Conservation (phyloP, 1,139 yeast genomes). For the Scheffersomyces illinoinensis region DNA sequence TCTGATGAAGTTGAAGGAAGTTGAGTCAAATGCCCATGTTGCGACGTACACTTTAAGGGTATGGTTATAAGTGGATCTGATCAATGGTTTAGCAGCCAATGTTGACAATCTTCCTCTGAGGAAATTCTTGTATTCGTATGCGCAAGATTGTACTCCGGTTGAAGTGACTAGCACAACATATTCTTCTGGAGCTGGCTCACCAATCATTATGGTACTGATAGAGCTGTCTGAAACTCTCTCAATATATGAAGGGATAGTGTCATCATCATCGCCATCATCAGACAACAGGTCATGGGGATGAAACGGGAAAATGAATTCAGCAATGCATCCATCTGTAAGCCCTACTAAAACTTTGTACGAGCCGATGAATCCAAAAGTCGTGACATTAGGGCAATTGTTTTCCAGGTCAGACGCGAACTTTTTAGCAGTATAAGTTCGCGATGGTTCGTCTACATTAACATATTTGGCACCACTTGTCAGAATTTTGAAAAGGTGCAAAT, state of each 20-base stretch:
- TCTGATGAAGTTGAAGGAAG: constrained; percentile 30
- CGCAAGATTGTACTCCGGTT: constrained; percentile 47
- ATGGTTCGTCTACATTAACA: constrained; percentile 26
- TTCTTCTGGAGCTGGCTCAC: constrained; percentile 26
- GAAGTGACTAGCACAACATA: constrained; percentile 44
- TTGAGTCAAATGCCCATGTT: constrained; percentile 25
- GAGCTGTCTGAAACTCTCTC: constrained; percentile 51
- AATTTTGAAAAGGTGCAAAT: constrained; percentile 53
- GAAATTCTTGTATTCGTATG: constrained; percentile 44
- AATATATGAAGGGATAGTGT: constrained; percentile 48
- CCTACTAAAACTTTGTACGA: constrained; percentile 58
- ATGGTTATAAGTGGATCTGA: constrained; percentile 30
- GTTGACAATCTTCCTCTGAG: constrained; percentile 30
- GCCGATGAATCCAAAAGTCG: constrained; percentile 58
- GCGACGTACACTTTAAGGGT: constrained; percentile 25
- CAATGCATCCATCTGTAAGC: constrained; percentile 62
- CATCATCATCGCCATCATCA: constrained; percentile 10
- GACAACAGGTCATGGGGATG: constrained; percentile 7
- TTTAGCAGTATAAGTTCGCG: constrained; percentile 22
- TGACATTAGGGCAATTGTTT: constrained; percentile 11
- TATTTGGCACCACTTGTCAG: constrained; percentile 14
- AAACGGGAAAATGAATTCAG: constrained; percentile 55
- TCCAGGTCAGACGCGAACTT: not conserved
- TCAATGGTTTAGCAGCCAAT: constrained; percentile 18
- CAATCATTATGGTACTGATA: constrained; percentile 46